phyloP scores from a whole-genome alignment of 225 moss, liverwort and hornwort genomes.

The Ulota crispa region DNA sequence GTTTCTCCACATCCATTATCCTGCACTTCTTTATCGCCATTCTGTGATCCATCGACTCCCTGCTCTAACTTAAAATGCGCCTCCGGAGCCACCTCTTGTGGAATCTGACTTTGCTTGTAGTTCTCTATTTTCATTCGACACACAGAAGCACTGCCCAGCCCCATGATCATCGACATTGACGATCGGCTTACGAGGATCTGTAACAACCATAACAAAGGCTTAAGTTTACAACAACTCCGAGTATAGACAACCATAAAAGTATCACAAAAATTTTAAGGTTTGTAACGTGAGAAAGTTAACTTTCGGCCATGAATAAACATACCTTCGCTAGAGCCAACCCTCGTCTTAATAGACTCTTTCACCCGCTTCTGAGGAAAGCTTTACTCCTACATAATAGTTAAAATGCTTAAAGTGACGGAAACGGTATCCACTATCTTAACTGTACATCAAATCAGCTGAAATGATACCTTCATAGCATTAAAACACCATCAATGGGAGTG shows the following conservation, averaged over 20 bases:
- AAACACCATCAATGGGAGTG: background rate
- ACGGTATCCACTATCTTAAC: background rate
- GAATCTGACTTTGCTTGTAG: constrained; percentile 22
- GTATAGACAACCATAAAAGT: background rate
- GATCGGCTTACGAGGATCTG: constrained; percentile 24
- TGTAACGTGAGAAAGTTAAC: background rate
- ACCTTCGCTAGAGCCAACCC: constrained; percentile 40
- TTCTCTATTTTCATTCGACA: constrained; percentile 23
- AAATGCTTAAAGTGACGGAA: background rate
- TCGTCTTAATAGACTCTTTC: constrained; percentile 24
- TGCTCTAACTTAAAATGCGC: background rate
- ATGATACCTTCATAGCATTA: background rate
- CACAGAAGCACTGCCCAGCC: constrained; percentile 43
- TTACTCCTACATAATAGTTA: background rate
- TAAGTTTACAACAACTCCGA: background rate
- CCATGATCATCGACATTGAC: constrained; percentile 18
- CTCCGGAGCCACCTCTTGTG: background rate
- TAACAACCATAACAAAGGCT: constrained; percentile 5
- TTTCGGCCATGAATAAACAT: background rate
- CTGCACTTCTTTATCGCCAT: background rate
- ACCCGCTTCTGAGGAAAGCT: background rate
- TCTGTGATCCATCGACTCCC: constrained; percentile 20
- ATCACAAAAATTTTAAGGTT: constrained; percentile 1
- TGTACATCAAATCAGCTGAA: background rate
- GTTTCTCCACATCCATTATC: background rate